phyloP scores from a whole-genome alignment of 257 asterid species.

The Solanum bukasovii region DNA sequence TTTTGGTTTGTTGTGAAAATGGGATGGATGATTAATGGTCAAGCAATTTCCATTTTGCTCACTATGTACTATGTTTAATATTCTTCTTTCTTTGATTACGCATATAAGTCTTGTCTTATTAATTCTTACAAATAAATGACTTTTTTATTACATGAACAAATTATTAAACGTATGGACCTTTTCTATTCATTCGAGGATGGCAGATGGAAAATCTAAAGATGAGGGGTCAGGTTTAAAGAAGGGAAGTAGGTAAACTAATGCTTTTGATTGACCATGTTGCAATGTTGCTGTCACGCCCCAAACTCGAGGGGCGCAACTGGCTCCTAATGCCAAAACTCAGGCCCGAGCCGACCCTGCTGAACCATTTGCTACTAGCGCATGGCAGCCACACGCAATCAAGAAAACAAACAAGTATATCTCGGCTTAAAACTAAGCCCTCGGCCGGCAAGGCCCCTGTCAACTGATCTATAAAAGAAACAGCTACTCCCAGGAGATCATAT shows the following conservation, averaged over 20 bases:
- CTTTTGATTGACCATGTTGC: slow-evolving; percentile 74
- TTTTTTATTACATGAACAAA: slow-evolving; percentile 51
- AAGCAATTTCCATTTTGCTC: background rate
- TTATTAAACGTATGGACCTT: slow-evolving; percentile 90
- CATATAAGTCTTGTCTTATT: background rate
- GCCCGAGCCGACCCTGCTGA: too few species aligned
- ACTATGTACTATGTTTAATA: background rate
- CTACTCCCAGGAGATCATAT: too few species aligned
- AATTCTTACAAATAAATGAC: slow-evolving; percentile 33
- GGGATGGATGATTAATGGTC: background rate
- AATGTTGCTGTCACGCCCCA: slow-evolving; percentile 14
- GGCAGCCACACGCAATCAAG: too few species aligned
- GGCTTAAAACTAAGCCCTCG: too few species aligned
- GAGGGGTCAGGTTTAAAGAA: slow-evolving; percentile 99
- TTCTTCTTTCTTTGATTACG: background rate
- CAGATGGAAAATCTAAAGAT: slow-evolving; percentile 99
- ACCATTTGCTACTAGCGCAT: too few species aligned
- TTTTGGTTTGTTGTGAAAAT: background rate
- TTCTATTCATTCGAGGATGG: slow-evolving; percentile 97
- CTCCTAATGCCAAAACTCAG: too few species aligned
- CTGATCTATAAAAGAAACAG: too few species aligned
- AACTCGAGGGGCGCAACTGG: too few species aligned
- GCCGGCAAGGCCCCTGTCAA: too few species aligned
- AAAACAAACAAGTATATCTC: too few species aligned
- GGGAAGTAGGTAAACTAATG: slow-evolving; percentile 99